Conservation (phyloP, 2,329 filamentous ascomycete species). For the Ophioceras dolichostomum region DNA sequence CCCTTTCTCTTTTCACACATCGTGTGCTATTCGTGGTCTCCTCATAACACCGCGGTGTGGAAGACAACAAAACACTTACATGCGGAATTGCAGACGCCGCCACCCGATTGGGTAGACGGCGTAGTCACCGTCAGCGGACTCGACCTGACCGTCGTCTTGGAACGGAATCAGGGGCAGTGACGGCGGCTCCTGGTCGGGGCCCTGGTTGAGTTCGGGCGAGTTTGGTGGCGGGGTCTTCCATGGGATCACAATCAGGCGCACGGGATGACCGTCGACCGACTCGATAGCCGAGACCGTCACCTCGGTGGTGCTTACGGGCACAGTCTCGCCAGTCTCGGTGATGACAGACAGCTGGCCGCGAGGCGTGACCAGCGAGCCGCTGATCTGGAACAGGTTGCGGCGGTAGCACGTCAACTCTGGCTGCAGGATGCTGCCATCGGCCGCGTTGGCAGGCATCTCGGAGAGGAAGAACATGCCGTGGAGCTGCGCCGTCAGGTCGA, state of each 20-base stretch:
- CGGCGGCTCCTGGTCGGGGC: conserved; percentile 72
- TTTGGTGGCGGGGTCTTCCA: conserved; percentile 92
- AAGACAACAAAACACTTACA: conserved; percentile 30
- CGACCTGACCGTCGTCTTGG: conserved; percentile 41
- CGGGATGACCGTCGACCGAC: conserved; percentile 82
- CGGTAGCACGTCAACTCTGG: conserved; percentile 92
- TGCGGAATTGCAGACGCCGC: conserved; percentile 87
- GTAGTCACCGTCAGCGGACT: conserved; percentile 58
- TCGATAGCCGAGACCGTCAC: conserved; percentile 86
- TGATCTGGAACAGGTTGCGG: conserved; percentile 91
- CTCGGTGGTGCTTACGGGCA: conserved; percentile 73
- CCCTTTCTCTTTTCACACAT: not conserved
- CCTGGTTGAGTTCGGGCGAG: conserved; percentile 52
- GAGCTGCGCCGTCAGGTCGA: conserved; percentile 60
- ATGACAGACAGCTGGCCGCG: conserved; percentile 68
- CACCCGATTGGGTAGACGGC: conserved; percentile 88
- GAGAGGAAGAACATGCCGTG: conserved; percentile 86
- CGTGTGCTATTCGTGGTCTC: too few relatives aligned
- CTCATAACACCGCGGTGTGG: too few relatives aligned
- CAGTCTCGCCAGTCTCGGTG: conserved; percentile 71
- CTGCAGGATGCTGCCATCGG: conserved; percentile 46
- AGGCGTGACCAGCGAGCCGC: conserved; percentile 74
- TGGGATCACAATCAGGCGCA: conserved; percentile 91
- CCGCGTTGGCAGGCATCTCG: conserved; percentile 56
- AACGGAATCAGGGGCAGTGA: conserved; percentile 63